Base-by-base conservation (phyloP, 768 basidiomycete genomes). In the Leccinum obscurum region DNA sequence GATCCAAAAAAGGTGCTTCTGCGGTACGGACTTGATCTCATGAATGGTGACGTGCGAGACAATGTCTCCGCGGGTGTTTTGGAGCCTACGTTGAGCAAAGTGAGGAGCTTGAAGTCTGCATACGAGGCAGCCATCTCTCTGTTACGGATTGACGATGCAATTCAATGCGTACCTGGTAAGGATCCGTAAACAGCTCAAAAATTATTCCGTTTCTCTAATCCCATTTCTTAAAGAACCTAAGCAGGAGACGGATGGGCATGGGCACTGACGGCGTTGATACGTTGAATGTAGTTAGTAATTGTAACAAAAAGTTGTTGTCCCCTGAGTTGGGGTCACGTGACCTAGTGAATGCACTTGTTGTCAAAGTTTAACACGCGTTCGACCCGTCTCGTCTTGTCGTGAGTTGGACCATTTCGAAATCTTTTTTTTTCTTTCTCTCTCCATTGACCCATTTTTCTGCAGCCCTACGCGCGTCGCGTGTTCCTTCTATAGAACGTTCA, bases 71-170 rank as follows among this genome's bases (percentile, higher is more conserved):
- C 95, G 17, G 97, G 97, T 22, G 86, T 99, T 32, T 80, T 99
- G 51, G 97, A 98, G 77, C 97, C 97, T 4, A 98, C 95, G 9
- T 85, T 99, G 78, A 92, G 91, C 80, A 98, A 99, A 78, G 91
- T 98, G 66, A 93, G 92, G 78, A 95, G 93, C 71, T 77, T 99
- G 74, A 99, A 99, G 81, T 93, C 91, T 35, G 97, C 97, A 35
- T 92, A 95, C 65, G 95, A 98, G 74, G 95, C 96, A 32, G 94
- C 95, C 4, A 95, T 97, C 44, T 93, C 93, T 59, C 78, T 98
- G 61, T 78, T 99, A 73, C 85, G 97, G 62, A 98, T 98, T 67
- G 95, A 98, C 73, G 95, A 94, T 75, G 92, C 92, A n/a, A 94
- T 94, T 62, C 92, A 93, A 68, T 92, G 90, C 75, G 81, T 90